A percentile compares a stretch with the other conserved stretches of the same genome.
Conservation (phyloP, 192 early-diverging fungal genomes). For the Oehlia diaphana region DNA sequence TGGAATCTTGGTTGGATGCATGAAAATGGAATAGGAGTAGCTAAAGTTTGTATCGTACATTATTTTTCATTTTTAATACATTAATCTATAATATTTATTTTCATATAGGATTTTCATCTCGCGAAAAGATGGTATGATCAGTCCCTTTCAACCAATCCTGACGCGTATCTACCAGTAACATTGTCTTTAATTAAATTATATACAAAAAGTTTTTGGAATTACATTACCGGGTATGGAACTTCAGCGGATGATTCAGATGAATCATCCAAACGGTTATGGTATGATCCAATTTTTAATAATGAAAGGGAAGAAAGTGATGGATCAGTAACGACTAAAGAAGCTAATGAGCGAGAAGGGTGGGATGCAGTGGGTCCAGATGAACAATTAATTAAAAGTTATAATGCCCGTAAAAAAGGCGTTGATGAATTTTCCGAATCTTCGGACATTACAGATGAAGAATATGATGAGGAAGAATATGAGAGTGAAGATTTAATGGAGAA, state of each 20-base stretch:
- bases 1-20: conserved; percentile 98
- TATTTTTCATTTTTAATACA: not conserved
- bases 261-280: not conserved
- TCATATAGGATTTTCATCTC: conserved; percentile 77
- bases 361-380: conserved; percentile 42
- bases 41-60: conserved; percentile 47
- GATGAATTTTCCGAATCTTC: conserved; percentile 24
- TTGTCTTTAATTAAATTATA: conserved; percentile 73
- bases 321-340: conserved; percentile 7
- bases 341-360: conserved; percentile 28
- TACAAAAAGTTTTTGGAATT: conserved; percentile 66
- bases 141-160: conserved; percentile 75
- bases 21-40: conserved; percentile 88
- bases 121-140: conserved; percentile 93
- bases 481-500: conserved; percentile 53
- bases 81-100: not conserved
- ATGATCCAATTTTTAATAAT: not conserved
- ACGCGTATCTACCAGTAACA: conserved; percentile 74
- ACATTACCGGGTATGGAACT: conserved; percentile 56
- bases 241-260: conserved; percentile 15
- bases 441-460: conserved; percentile 25
- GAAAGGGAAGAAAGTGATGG: not conserved
- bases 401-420: conserved; percentile 38
- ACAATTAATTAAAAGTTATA: conserved; percentile 38
- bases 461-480: conserved; percentile 33